phyloP scores from a whole-genome alignment of 495 filamentous ascomycete species.

The Annulohypoxylon bovei region DNA sequence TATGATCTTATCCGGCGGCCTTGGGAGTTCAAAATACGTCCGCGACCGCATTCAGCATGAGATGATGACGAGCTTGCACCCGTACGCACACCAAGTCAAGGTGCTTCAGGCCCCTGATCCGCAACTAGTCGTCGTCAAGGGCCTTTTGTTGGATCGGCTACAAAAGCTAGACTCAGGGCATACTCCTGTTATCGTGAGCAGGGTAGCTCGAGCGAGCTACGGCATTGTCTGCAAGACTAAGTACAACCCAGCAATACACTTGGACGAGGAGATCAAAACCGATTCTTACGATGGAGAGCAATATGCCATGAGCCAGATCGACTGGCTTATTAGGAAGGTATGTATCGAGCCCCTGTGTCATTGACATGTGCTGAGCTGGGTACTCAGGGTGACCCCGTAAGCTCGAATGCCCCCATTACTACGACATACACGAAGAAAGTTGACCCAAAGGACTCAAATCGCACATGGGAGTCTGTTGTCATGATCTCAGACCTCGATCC shows the following conservation, averaged over 20 bases:
- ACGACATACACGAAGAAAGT: conserved; percentile 60
- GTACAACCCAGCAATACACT: conserved; percentile 58
- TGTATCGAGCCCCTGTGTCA: conserved; percentile 25
- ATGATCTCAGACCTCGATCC: conserved; percentile 59
- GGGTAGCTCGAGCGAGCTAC: conserved; percentile 66
- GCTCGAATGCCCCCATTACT: conserved; percentile 50
- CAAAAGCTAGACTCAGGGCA: conserved; percentile 56
- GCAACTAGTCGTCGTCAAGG: conserved; percentile 67
- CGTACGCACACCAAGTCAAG: conserved; percentile 54
- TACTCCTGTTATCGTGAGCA: conserved; percentile 53
- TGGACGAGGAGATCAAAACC: conserved; percentile 51
- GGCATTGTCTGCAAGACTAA: conserved; percentile 60
- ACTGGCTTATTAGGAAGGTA: conserved; percentile 65
- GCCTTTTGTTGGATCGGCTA: conserved; percentile 64
- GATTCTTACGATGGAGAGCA: conserved; percentile 58
- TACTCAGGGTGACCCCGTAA: conserved; percentile 50
- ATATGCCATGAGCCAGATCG: conserved; percentile 62
- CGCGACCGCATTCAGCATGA: conserved; percentile 54
- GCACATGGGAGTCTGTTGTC: conserved; percentile 58
- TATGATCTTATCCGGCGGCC: conserved; percentile 70
- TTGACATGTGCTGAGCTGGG: conserved; percentile 6
- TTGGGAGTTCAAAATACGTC: conserved; percentile 73
- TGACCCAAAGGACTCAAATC: conserved; percentile 49
- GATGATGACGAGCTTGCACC: conserved; percentile 48
- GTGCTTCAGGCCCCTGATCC: conserved; percentile 64